Percentiles rank a stretch among this genome's conserved stretches.
These are phyloP conservation scores for Lentinula novae-zelandiae DNA, from an alignment of 1,284 basidiomycete species.

Conservation along the genomic window DNA sequence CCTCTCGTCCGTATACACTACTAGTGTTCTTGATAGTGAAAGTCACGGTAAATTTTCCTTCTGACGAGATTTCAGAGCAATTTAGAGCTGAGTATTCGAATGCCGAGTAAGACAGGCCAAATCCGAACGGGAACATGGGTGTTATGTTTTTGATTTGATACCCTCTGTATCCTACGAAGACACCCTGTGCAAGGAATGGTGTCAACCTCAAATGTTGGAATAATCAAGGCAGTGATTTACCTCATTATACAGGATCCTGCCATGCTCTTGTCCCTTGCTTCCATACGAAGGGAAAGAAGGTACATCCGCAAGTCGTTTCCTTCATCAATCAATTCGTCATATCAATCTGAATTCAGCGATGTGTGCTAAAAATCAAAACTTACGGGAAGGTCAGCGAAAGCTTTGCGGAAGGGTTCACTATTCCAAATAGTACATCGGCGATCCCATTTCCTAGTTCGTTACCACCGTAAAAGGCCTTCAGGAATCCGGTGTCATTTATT, in stretches of 20 bases:
- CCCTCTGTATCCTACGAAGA: slow-evolving; percentile 40
- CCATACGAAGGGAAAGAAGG: slow-evolving; percentile 40
- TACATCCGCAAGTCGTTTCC: slow-evolving; percentile 35
- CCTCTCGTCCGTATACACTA: slow-evolving; percentile 33
- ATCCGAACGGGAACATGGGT: slow-evolving; percentile 49
- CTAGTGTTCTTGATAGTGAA: slow-evolving; percentile 41
- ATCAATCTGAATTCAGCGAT: not conserved
- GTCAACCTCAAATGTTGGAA: not conserved
- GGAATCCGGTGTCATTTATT: not conserved
- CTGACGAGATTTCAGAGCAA: slow-evolving; percentile 24
- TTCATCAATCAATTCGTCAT: not conserved
- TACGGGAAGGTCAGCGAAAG: slow-evolving; percentile 47
- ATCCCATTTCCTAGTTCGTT: slow-evolving; percentile 53
- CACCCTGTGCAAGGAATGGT: slow-evolving; percentile 24
- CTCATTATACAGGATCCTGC: slow-evolving; percentile 40
- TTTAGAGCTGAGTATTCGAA: slow-evolving; percentile 39
- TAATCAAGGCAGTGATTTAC: slow-evolving; percentile 16
- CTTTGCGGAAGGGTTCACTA: slow-evolving; percentile 49
- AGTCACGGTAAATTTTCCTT: slow-evolving; percentile 32
- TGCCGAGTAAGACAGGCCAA: slow-evolving; percentile 47
- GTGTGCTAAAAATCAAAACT: slow-evolving; percentile 14
- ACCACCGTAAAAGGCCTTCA: slow-evolving; percentile 50
- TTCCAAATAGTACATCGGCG: slow-evolving; percentile 51
- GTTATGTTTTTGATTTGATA: slow-evolving; percentile 34
- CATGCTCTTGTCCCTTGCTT: slow-evolving; percentile 32